A percentile compares a stretch with the other conserved stretches of the same genome.
phyloP scores from a whole-genome alignment of 129 eudicot genomes.

The Gnaphalium uliginosum region DNA sequence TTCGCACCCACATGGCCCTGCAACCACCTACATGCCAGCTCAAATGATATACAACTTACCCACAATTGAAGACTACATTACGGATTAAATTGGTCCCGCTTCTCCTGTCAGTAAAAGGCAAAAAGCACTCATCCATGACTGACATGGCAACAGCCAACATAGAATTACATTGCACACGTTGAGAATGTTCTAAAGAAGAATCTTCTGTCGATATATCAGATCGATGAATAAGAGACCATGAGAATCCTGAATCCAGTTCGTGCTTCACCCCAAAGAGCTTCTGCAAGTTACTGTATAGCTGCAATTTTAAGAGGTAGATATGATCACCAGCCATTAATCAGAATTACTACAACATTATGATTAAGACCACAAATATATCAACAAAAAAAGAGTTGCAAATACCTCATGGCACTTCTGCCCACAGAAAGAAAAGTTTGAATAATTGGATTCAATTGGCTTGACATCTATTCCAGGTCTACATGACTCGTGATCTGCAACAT shows the following conservation, averaged over 20 bases:
- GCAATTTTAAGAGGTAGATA: conserved; percentile 28
- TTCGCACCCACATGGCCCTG: background rate
- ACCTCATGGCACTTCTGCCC: conserved; percentile 67
- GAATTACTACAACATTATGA: background rate
- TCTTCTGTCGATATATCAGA: conserved; percentile 46
- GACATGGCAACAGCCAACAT: conserved; percentile 86
- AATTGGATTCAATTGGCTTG: conserved; percentile 29
- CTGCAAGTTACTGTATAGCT: conserved; percentile 66
- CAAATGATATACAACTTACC: conserved; percentile 49
- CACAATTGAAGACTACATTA: conserved; percentile 83
- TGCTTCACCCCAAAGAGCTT: conserved; percentile 82
- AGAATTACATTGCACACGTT: conserved; percentile 73
- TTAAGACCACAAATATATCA: background rate
- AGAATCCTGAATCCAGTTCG: conserved; percentile 72
- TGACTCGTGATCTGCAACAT: conserved; percentile 60
- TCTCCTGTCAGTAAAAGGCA: conserved; percentile 74
- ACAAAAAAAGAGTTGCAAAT: conserved; percentile 8
- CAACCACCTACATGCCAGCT: background rate
- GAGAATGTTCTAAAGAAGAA: conserved; percentile 44
- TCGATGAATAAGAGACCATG: conserved; percentile 83
- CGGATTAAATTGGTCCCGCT: conserved; percentile 79
- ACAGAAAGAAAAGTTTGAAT: conserved; percentile 44
- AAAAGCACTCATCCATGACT: conserved; percentile 90
- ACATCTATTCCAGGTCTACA: conserved; percentile 47
- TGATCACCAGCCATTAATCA: conserved; percentile 13